A percentile compares a stretch with the other conserved stretches of the same genome.
Evolutionary conservation across 208 protist genomes (phyloP).

Genomic region (Leishmania mexicana): DNA sequence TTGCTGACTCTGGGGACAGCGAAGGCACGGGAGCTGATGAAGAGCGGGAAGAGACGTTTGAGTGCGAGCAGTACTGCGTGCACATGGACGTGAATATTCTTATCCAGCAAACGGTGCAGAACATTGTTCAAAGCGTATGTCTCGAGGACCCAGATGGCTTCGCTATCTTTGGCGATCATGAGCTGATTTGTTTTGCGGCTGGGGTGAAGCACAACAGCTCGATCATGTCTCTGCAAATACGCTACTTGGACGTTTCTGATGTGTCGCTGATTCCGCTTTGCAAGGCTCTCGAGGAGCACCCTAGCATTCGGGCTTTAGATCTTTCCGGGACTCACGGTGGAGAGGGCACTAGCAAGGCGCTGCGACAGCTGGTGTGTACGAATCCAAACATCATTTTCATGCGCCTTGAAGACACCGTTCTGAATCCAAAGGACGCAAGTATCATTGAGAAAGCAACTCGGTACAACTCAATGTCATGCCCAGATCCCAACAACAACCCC

Average conservation of each 20-base stretch:
- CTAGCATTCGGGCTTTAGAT: constrained; percentile 65
- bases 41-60: constrained; percentile 38
- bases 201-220: constrained; percentile 82
- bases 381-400: constrained; percentile 84
- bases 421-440: constrained; percentile 44
- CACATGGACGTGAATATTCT: constrained; percentile 84
- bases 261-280: constrained; percentile 78
- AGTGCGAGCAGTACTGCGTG: constrained; percentile 58
- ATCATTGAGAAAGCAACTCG: constrained; percentile 63
- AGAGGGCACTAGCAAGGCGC: constrained; percentile 61
- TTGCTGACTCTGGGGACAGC: constrained; percentile 75
- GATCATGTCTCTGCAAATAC: constrained; percentile 82
- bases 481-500: constrained; percentile 79
- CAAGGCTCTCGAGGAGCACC: constrained; percentile 59
- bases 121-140: constrained; percentile 76
- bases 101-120: constrained; percentile 79
- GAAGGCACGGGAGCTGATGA: constrained; percentile 22
- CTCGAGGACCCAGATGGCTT: constrained; percentile 67
- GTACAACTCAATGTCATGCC: constrained; percentile 72
- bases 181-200: constrained; percentile 78
- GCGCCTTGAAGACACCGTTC: constrained; percentile 64
- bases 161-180: constrained; percentile 64
- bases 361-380: constrained; percentile 65
- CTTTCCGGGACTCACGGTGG: constrained; percentile 71
- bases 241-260: constrained; percentile 79